These are phyloP conservation scores for Pezicula radicicola DNA, from an alignment of 2,329 filamentous ascomycete species.

Conservation along the genomic window DNA sequence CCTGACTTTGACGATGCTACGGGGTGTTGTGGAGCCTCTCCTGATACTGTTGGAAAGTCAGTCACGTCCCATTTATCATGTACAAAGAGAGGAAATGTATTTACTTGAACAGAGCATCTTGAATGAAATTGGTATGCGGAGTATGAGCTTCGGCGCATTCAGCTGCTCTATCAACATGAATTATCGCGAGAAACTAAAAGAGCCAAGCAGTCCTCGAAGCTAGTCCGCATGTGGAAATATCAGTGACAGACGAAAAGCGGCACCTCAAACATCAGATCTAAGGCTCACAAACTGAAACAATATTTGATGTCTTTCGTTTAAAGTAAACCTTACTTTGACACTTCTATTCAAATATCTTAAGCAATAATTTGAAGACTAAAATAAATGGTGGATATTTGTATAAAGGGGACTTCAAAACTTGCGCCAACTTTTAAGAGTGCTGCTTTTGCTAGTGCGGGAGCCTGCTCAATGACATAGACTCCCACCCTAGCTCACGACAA, in stretches of 20 bases:
- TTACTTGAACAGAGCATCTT: constrained; percentile 67
- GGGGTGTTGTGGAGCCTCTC: constrained; percentile 91
- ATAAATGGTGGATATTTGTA: too few relatives aligned
- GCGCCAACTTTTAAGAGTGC: too few relatives aligned
- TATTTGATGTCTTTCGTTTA: background rate
- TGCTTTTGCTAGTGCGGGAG: too few relatives aligned
- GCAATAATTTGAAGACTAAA: too few relatives aligned
- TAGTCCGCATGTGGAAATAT: background rate
- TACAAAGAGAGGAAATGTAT: constrained; percentile 23
- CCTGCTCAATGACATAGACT: background rate
- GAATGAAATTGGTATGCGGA: constrained; percentile 17
- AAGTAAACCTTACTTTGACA: too few relatives aligned
- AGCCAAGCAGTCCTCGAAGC: background rate
- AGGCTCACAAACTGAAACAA: too few relatives aligned
- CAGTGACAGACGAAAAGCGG: background rate
- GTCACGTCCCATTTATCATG: constrained; percentile 17
- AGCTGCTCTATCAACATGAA: background rate
- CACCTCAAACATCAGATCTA: background rate
- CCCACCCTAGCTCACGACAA: background rate
- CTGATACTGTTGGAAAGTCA: constrained; percentile 65
- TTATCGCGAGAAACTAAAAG: background rate
- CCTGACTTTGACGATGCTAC: constrained; percentile 94
- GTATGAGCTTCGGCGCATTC: constrained; percentile 19
- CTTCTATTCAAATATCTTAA: too few relatives aligned
- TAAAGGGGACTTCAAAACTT: too few relatives aligned